Conservation (phyloP, 352 stramenopile species). For the Pythium apleroticum region DNA sequence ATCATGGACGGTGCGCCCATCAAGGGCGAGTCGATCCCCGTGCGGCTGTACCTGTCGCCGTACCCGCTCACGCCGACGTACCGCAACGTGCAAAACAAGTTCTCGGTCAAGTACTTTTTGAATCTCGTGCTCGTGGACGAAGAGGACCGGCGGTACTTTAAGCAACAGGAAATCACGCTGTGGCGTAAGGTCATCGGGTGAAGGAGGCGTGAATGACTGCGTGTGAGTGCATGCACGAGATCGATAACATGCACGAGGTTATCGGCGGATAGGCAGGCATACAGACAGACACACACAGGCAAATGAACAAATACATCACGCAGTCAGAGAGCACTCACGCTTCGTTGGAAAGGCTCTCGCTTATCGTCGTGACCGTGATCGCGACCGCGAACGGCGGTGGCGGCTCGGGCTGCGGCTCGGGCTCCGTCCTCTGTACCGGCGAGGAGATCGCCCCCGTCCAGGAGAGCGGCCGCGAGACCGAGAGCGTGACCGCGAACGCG, state of each 20-base stretch:
- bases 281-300: too few relatives aligned
- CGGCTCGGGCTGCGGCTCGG: conserved; percentile 26
- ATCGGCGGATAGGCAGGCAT: not conserved
- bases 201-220: not conserved
- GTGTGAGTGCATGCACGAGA: not conserved
- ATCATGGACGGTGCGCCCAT: conserved; percentile 99
- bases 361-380: conserved; percentile 1
- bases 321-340: too few relatives aligned
- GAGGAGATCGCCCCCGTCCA: conserved; percentile 38
- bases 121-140: conserved; percentile 99
- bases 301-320: too few relatives aligned
- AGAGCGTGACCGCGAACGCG: conserved; percentile 27
- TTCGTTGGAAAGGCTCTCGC: not conserved
- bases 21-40: conserved; percentile 95
- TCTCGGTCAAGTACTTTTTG: conserved; percentile 96
- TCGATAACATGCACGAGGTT: not conserved
- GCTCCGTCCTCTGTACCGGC: conserved; percentile 29
- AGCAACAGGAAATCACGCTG: conserved; percentile 98
- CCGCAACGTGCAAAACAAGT: conserved; percentile 88
- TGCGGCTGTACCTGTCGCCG: conserved; percentile 94
- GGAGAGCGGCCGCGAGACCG: conserved; percentile 26
- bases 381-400: conserved; percentile 35
- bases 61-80: conserved; percentile 91
- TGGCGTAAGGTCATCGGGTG: conserved; percentile 79
- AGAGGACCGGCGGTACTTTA: conserved; percentile 99